Conservation (phyloP, 371 early-diverging fungal species). For the Choanephora cucurbitarum region DNA sequence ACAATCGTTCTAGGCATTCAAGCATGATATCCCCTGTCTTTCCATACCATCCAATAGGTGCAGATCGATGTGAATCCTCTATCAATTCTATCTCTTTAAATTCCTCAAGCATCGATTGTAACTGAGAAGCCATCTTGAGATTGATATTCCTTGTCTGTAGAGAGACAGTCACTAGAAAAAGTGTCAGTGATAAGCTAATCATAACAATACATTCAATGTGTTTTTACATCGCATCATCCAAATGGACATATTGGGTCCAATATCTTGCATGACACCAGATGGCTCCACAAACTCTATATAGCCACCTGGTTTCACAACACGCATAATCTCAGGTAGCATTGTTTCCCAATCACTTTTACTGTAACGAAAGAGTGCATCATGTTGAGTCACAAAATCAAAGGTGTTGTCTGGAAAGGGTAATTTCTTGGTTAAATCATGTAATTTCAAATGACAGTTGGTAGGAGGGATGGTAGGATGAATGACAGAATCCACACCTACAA, state of each 20-base stretch:
- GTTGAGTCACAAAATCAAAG: constrained; percentile 35
- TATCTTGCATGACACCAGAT: constrained; percentile 33
- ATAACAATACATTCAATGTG: neutral
- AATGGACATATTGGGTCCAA: constrained; percentile 48
- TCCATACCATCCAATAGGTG: constrained; percentile 52
- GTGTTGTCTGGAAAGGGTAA: constrained; percentile 31
- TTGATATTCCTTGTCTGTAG: constrained; percentile 42
- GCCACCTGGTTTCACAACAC: constrained; percentile 29
- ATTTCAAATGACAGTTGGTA: constrained; percentile 41
- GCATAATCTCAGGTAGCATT: constrained; percentile 22
- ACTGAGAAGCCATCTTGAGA: constrained; percentile 29
- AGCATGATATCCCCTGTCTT: constrained; percentile 41
- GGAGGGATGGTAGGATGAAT: constrained; percentile 46
- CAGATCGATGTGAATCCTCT: constrained; percentile 35
- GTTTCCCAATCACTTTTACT: constrained; percentile 26
- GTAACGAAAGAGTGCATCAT: constrained; percentile 23
- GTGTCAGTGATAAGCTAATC: neutral
- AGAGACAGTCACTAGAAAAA: constrained; percentile 37
- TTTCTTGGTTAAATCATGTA: constrained; percentile 30
- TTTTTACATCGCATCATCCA: constrained; percentile 50
- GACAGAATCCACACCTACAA: constrained; percentile 38
- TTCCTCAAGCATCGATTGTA: constrained; percentile 24
- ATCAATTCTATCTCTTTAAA: constrained; percentile 13
- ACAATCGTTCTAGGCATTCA: constrained; percentile 35
- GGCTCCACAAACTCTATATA: constrained; percentile 35